These are phyloP conservation scores for Pseudocercospora crystallina DNA, from an alignment of 2,329 filamentous ascomycete species.

Conservation along the genomic window DNA sequence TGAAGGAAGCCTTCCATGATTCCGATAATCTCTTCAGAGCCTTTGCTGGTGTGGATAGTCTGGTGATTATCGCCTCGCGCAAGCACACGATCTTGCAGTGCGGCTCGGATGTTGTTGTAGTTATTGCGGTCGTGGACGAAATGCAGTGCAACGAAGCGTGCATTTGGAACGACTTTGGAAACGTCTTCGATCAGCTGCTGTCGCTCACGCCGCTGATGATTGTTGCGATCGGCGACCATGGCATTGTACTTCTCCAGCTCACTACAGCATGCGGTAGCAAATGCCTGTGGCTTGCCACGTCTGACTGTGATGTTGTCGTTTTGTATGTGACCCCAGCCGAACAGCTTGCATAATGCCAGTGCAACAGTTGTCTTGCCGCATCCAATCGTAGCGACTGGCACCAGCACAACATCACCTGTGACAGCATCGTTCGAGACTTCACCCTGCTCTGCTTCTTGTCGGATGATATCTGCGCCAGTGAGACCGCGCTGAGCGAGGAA, in stretches of 20 bases:
- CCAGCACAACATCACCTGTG: conserved; percentile 71
- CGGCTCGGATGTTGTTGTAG: conserved; percentile 65
- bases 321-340: conserved; percentile 89
- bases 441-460: conserved; percentile 62
- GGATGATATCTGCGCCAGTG: conserved; percentile 85
- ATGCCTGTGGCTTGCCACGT: conserved; percentile 70
- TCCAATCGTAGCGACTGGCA: conserved; percentile 88
- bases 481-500: conserved; percentile 82
- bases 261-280: conserved; percentile 69
- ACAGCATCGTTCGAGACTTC: conserved; percentile 56
- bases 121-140: conserved; percentile 73
- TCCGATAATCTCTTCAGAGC: conserved; percentile 69
- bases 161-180: conserved; percentile 57
- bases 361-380: conserved; percentile 96
- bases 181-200: conserved; percentile 84
- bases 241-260: conserved; percentile 65
- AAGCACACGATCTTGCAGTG: conserved; percentile 77
- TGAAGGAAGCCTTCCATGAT: conserved; percentile 95
- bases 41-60: conserved; percentile 84
- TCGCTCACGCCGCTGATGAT: conserved; percentile 83
- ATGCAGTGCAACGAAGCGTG: conserved; percentile 79
- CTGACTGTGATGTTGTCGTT: conserved; percentile 92
- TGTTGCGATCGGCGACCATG: conserved; percentile 91
- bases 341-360: conserved; percentile 75
- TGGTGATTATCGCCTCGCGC: conserved; percentile 93